A percentile compares a stretch with the other conserved stretches of the same genome.
Evolutionary conservation across 164 flowering plant species (phyloP).

Genomic region (Euptelea pleiosperma): DNA sequence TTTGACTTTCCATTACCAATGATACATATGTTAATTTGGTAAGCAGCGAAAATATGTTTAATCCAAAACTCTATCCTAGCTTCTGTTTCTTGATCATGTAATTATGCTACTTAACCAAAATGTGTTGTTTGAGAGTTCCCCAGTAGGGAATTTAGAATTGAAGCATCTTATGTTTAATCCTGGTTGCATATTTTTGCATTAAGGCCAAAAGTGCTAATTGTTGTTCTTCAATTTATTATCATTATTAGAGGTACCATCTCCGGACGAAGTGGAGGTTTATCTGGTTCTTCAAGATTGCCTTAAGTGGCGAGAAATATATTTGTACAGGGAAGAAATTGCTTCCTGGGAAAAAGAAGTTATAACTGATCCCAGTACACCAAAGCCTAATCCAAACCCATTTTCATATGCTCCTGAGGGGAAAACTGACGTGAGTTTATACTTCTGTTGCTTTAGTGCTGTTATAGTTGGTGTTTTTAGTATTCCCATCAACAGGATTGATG

Average conservation of each 20-base stretch:
- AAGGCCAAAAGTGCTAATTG: neutral
- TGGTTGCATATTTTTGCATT: neutral
- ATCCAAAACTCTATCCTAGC: too few relatives aligned
- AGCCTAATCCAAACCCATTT: slow-evolving; percentile 84
- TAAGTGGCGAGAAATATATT: slow-evolving; percentile 72
- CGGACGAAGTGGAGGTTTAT: slow-evolving; percentile 84
- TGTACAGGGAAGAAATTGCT: slow-evolving; percentile 76
- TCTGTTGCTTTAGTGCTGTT: neutral
- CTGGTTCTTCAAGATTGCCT: slow-evolving; percentile 78
- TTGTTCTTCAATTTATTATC: neutral
- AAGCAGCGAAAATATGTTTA: too few relatives aligned
- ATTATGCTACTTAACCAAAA: too few relatives aligned
- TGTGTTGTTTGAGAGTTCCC: too few relatives aligned
- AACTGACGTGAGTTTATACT: slow-evolving; percentile 62
- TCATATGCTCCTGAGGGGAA: slow-evolving; percentile 61
- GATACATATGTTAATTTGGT: too few relatives aligned
- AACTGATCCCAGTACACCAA: slow-evolving; percentile 93
- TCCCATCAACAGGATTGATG: too few relatives aligned
- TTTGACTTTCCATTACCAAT: too few relatives aligned
- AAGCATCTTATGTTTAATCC: too few relatives aligned
- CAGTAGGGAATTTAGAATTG: too few relatives aligned
- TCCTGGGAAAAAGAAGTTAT: slow-evolving; percentile 95
- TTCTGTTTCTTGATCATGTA: too few relatives aligned
- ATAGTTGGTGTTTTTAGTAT: neutral
- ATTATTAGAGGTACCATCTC: slow-evolving; percentile 72